These are phyloP conservation scores for Komagataea norvegica DNA, from an alignment of 1,139 yeast genomes.

Conservation along the genomic window DNA sequence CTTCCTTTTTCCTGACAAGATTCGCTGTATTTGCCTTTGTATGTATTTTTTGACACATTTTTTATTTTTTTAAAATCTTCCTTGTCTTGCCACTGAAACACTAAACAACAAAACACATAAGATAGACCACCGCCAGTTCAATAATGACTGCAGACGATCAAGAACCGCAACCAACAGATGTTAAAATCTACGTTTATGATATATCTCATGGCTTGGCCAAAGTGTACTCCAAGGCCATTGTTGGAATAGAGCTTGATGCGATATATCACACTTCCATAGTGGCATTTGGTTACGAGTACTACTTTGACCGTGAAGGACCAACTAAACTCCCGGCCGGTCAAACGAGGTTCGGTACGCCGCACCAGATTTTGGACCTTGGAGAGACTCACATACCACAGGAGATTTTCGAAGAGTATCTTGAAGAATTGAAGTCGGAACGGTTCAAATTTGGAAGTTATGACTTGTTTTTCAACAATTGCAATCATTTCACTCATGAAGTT, in stretches of 20 bases:
- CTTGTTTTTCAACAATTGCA: conserved; percentile 63
- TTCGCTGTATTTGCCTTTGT: too few relatives aligned
- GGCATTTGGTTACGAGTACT: conserved; percentile 49
- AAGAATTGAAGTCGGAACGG: conserved; percentile 40
- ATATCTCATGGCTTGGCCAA: conserved; percentile 46
- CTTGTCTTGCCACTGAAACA: not conserved
- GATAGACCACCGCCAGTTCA: conserved; percentile 7
- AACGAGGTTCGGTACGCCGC: conserved; percentile 58
- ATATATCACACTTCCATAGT: conserved; percentile 67
- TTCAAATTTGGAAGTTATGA: conserved; percentile 46
- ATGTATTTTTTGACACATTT: too few relatives aligned
- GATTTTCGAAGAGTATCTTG: conserved; percentile 47
- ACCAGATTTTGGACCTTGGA: conserved; percentile 51
- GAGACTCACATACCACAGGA: conserved; percentile 48
- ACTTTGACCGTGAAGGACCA: conserved; percentile 58
- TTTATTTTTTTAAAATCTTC: not conserved
- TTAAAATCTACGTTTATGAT: conserved; percentile 62
- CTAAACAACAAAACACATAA: not conserved
- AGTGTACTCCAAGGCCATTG: conserved; percentile 38
- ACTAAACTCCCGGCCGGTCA: conserved; percentile 46
- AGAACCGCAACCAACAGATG: conserved; percentile 23
- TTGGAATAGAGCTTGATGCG: conserved; percentile 51
- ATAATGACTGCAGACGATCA: conserved; percentile 6
- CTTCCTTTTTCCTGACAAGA: too few relatives aligned
- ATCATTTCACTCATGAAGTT: conserved; percentile 58